Base-by-base conservation (phyloP, 2,329 filamentous ascomycete genomes). In the Xylaria sp. region DNA sequence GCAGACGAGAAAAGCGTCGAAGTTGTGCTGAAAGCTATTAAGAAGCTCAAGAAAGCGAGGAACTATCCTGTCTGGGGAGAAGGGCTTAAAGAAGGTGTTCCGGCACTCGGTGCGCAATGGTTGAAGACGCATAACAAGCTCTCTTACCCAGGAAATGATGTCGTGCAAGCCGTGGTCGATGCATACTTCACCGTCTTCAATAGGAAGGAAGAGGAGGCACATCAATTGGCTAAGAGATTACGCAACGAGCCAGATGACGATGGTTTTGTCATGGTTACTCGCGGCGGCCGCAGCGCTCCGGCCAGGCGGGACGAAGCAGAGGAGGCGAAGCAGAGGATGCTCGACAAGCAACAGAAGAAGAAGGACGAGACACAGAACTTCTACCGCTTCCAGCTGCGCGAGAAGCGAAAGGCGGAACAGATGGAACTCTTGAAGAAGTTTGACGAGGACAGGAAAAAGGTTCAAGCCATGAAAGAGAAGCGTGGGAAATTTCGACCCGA, bases 191-290 rank as follows among this genome's bases (percentile, higher is more conserved):
- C 87, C 25, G 84, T 89, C n/a, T 98, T 94, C 81, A 91, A 85
- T 81, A 87, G 76, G 81, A 92, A 84, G 81, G 92, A 86, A 84
- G 88, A 79, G 80, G 90, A 84, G 79, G 90, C 83, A 72, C 85
- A 75, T 71, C 89, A 82, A 81, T 85, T 83, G 76, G 91, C 81
- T 76, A 89, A 87, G 80, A 82, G 86, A 62, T 82, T 90, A 68
- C 89, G 92, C 67, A 90, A 91, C 72, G 90, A 93, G 74, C 93
- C 95, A 0, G 96, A 99, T 78, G 94, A 93, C 75, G 96, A 99
- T 78, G 96, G 96, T 1, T 99, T 99, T 77, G 87, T 98, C 55
- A 98, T 94, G 3, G 96, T 99, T 27, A 92, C 90, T 1, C 87
- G 92, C 61, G 94, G 94, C 29, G 92, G 92, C 44, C 84, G 90